Evolutionary conservation across 768 basidiomycete species (phyloP).

Genomic region (Mycena latifolia): DNA sequence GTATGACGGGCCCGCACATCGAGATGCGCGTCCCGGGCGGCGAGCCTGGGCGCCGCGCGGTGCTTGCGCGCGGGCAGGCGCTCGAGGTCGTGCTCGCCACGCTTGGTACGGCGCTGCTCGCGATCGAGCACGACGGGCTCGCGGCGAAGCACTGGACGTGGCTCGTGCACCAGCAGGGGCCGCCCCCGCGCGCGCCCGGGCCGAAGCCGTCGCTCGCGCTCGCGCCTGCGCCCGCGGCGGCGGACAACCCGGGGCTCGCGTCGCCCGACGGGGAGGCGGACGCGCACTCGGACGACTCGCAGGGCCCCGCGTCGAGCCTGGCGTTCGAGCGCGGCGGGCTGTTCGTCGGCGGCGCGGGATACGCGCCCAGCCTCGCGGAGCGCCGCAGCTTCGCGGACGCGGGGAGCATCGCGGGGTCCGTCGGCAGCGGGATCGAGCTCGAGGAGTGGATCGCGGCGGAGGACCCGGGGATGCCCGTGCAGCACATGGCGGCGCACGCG

Average conservation of each 20-base stretch:
- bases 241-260: conserved; percentile 17
- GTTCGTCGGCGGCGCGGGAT: conserved; percentile 4
- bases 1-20: conserved; percentile 35
- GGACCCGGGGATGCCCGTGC: not conserved
- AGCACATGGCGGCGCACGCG: no score
- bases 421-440: conserved; percentile 10
- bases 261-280: conserved; percentile 10
- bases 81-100: conserved; percentile 36
- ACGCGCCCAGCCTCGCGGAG: conserved; percentile 1
- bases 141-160: conserved; percentile 38
- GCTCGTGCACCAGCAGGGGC: conserved; percentile 23
- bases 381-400: conserved; percentile 10
- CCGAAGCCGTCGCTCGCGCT: not conserved
- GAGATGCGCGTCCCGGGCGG: conserved; percentile 21
- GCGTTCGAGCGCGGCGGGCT: conserved; percentile 2
- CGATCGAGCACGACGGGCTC: conserved; percentile 39
- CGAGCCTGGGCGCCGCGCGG: conserved; percentile 14
- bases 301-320: conserved; percentile 8
- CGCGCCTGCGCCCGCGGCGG: not conserved
- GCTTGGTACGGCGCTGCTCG: conserved; percentile 32
- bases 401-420: conserved; percentile 4
- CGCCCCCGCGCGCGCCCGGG: no score
- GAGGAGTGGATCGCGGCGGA: conserved; percentile 1
- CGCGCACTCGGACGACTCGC: conserved; percentile 23
- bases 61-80: conserved; percentile 36